phyloP scores from a whole-genome alignment of 2,329 filamentous ascomycete genomes.

The Arthrobotrys megalospora region DNA sequence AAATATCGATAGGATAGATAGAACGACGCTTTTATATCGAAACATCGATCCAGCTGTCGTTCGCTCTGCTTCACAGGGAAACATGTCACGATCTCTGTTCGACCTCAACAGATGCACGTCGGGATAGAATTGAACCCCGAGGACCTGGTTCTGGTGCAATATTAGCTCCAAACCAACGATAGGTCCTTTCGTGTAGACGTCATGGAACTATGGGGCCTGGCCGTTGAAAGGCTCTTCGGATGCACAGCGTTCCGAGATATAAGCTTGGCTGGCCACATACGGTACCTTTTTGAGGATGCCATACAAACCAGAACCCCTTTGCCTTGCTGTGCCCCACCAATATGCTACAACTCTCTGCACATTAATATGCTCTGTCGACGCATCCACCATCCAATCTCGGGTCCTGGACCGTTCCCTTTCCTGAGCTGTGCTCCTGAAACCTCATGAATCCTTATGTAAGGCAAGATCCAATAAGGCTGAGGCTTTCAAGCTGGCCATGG shows the following conservation, averaged over 20 bases:
- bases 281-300: not conserved
- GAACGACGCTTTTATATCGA: too few species aligned
- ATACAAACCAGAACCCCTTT: conserved; percentile 7
- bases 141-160: conserved; percentile 13
- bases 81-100: conserved; percentile 13
- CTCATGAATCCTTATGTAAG: conserved; percentile 8
- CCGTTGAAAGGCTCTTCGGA: conserved; percentile 33
- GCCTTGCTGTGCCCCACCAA: conserved; percentile 21
- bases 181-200: not conserved
- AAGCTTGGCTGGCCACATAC: conserved; percentile 36
- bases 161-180: not conserved
- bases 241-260: conserved; percentile 41
- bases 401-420: conserved; percentile 30
- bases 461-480: conserved; percentile 37
- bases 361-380: conserved; percentile 2
- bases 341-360: not conserved
- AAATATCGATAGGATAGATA: not conserved
- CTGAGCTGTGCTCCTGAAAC: conserved; percentile 27
- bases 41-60: too few species aligned
- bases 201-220: conserved; percentile 8
- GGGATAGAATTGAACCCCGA: conserved; percentile 8
- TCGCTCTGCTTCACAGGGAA: not conserved
- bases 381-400: conserved; percentile 38
- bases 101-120: not conserved
- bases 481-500: not conserved